Evolutionary conservation across 1,284 basidiomycete species (phyloP).

Genomic region (Moniliophthora roreri): DNA sequence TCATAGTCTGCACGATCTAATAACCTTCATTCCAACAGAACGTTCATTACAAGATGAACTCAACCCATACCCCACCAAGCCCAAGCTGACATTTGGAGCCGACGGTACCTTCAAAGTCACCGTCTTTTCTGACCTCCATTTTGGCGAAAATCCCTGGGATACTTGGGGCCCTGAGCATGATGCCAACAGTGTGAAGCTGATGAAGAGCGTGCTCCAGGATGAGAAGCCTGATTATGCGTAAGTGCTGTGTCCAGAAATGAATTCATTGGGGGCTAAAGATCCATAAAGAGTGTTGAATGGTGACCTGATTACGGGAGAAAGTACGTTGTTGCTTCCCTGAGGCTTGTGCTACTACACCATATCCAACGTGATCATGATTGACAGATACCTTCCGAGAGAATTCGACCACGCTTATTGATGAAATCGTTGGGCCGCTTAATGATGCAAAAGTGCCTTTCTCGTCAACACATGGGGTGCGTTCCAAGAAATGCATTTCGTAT

Average conservation of each 20-base stretch:
- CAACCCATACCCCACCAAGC: constrained; percentile 51
- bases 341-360: not conserved
- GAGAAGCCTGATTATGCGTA: constrained; percentile 68
- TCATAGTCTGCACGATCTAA: no score
- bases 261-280: not conserved
- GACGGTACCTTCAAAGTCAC: constrained; percentile 67
- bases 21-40: no score
- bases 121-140: constrained; percentile 69
- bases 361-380: not conserved
- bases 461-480: constrained; percentile 55
- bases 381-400: constrained; percentile 66
- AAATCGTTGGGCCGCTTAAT: constrained; percentile 51
- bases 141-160: constrained; percentile 70
- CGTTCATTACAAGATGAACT: not conserved
- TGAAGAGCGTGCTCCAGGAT: constrained; percentile 48
- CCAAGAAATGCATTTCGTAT: not conserved
- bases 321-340: constrained; percentile 31
- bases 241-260: constrained; percentile 18
- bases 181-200: constrained; percentile 52
- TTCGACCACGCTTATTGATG: constrained; percentile 48
- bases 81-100: constrained; percentile 41
- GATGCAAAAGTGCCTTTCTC: constrained; percentile 49
- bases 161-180: constrained; percentile 65
- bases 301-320: constrained; percentile 67
- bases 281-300: constrained; percentile 56